A percentile compares a stretch with the other conserved stretches of the same genome.
phyloP scores from a whole-genome alignment of 1,284 basidiomycete genomes.

The Athelia sp. region DNA sequence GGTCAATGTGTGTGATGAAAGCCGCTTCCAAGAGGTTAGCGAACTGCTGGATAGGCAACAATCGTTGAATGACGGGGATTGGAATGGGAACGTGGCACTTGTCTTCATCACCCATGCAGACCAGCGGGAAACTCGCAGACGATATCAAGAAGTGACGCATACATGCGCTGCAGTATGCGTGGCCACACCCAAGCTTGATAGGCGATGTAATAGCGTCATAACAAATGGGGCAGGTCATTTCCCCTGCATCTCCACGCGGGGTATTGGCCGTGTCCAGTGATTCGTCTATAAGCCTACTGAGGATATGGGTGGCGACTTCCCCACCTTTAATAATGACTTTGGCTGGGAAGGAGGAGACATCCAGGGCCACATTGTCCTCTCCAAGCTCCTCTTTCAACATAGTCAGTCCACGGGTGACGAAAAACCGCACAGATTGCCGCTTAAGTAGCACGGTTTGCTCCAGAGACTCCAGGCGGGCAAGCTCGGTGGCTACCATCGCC shows the following conservation, averaged over 20 bases:
- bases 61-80: conserved; percentile 41
- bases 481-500: conserved; percentile 34
- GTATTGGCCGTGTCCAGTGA: conserved; percentile 21
- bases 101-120: conserved; percentile 45
- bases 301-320: conserved; percentile 40
- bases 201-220: conserved; percentile 39
- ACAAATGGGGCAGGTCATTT: conserved; percentile 45
- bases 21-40: conserved; percentile 39
- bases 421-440: conserved; percentile 35
- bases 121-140: conserved; percentile 46
- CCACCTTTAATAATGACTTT: conserved; percentile 42
- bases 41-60: conserved; percentile 38
- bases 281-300: conserved; percentile 37
- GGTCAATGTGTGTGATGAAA: conserved; percentile 39
- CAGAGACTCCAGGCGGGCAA: conserved; percentile 34
- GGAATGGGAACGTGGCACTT: conserved; percentile 44
- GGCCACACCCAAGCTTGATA: conserved; percentile 42
- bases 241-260: conserved; percentile 9
- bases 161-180: conserved; percentile 48
- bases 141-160: conserved; percentile 45
- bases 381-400: conserved; percentile 43
- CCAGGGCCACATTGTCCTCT: conserved; percentile 41
- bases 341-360: conserved; percentile 24
- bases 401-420: conserved; percentile 40
- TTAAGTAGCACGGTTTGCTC: conserved; percentile 34